Percentiles rank a stretch among this genome's conserved stretches.
These are phyloP conservation scores for Elongisporangium anandrum DNA, from an alignment of 352 stramenopile species.

Conservation along the genomic window DNA sequence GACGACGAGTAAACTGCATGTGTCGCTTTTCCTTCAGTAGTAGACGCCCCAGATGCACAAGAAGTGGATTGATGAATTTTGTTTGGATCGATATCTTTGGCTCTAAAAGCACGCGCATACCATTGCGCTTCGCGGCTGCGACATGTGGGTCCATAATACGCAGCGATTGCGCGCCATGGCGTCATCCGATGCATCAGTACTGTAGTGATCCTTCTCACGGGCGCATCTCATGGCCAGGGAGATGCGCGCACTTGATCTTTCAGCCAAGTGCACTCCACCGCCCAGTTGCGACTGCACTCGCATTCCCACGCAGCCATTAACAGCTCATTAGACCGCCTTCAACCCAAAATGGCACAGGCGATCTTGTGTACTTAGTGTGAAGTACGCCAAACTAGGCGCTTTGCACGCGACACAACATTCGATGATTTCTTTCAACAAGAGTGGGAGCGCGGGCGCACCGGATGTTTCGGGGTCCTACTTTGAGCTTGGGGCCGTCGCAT, in stretches of 20 bases:
- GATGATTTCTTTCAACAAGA: neutral
- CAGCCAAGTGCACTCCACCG: neutral
- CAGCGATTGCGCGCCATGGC: too few relatives aligned
- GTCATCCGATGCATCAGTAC: neutral
- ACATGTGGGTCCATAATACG: too few relatives aligned
- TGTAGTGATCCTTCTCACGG: neutral
- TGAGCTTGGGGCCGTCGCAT: neutral
- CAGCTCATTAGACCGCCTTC: neutral
- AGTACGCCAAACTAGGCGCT: neutral
- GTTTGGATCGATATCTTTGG: neutral
- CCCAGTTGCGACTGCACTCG: neutral
- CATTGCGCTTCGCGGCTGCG: too few relatives aligned
- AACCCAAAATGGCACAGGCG: too few relatives aligned
- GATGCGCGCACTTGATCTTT: neutral
- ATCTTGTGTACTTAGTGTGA: neutral
- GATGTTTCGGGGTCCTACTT: neutral
- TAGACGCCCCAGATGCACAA: neutral
- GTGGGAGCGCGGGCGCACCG: neutral
- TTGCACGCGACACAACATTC: neutral
- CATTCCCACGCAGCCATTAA: neutral
- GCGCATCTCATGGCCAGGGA: neutral
- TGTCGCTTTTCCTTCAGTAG: neutral
- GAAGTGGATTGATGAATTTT: neutral
- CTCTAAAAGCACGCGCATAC: too few relatives aligned
- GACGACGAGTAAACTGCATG: conserved; percentile 55